A percentile compares a stretch with the other conserved stretches of the same genome.
These are phyloP conservation scores for Clonostachys solani DNA, from an alignment of 2,329 filamentous ascomycete species.

Conservation along the genomic window DNA sequence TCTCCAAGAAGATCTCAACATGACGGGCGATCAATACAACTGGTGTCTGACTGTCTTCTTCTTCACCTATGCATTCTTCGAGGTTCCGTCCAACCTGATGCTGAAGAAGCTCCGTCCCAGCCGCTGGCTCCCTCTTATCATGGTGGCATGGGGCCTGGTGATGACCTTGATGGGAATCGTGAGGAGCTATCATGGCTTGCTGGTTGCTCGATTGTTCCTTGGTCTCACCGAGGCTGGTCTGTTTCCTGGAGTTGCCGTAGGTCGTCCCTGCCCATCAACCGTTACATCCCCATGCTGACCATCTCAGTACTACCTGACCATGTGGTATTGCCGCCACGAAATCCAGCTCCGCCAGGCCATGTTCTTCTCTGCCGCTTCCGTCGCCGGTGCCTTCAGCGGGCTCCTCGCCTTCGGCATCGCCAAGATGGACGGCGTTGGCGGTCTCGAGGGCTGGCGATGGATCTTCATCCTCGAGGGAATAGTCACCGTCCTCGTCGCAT, in stretches of 20 bases:
- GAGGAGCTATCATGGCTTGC: conserved; percentile 37
- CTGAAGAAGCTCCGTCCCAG: conserved; percentile 71
- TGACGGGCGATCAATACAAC: conserved; percentile 68
- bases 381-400: conserved; percentile 75
- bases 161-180: conserved; percentile 51
- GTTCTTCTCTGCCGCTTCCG: conserved; percentile 78
- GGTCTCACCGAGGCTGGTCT: conserved; percentile 63
- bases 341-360: conserved; percentile 57
- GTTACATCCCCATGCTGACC: neutral
- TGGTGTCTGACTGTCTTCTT: conserved; percentile 70
- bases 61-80: conserved; percentile 70
- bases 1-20: conserved; percentile 43
- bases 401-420: conserved; percentile 66
- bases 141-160: conserved; percentile 43
- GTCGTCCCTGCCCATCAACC: neutral
- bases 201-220: conserved; percentile 50
- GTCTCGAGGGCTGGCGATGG: conserved; percentile 57
- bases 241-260: conserved; percentile 54
- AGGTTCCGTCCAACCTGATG: conserved; percentile 70
- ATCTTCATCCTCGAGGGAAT: conserved; percentile 69
- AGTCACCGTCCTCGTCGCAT: conserved; percentile 62
- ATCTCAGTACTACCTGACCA: conserved; percentile 42
- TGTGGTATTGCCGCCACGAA: conserved; percentile 56
- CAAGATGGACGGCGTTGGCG: conserved; percentile 63
- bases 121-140: conserved; percentile 72